Base-by-base conservation (phyloP, 169 alveolate species). In the Amoebophrya sp. region DNA sequence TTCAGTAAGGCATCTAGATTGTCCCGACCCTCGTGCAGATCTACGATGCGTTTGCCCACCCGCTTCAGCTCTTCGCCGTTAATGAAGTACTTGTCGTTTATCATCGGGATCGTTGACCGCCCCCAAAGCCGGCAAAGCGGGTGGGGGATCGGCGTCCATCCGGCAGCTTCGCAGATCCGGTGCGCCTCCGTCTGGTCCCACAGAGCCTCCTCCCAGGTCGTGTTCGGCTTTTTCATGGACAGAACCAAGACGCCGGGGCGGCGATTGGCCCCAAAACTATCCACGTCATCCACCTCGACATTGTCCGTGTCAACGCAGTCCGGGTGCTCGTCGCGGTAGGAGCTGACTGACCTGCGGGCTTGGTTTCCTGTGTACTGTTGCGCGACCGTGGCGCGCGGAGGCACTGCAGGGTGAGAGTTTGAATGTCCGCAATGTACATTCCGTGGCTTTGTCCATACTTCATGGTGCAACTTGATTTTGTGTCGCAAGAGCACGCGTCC, bases 181-280 rank as follows among this genome's bases (percentile, higher is more conserved):
- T 66, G 83, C 83, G 83, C 83, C 83, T 66, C 83, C 32, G 83
- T 66, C 18, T 66, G 83, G 35, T 66, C 83, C 83, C 83, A 66
- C 83, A 66, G 18, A 0, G 83, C 83, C 35, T 66, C 83, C 35
- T 66, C 83, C 83, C 83, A 66, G 7, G 83, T 66, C 35, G 12
- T n/a, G 35, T 66, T 66, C 38, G 35, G 32, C 83, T 25, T 7
- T 25, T 66, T 66, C 83, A 66, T 66, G 39, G 35, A 18, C 35
- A 66, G 83, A 66, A 66, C 83, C 10, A 66, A 25, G 32, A n/a
- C 83, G 35, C 83, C 83, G 7, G 83, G 35, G 32, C 83, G 83
- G 29, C 83, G 83, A 1, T 18, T 12, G 35, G 39, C 29, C 7
- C 83, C 83, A 25, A 12, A 66, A 25, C 38, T 66, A 25, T 66